Percentiles rank a stretch among this genome's conserved stretches.
phyloP scores from a whole-genome alignment of 31 red algal genomes.

The Odonthalia washingtoniensis region DNA sequence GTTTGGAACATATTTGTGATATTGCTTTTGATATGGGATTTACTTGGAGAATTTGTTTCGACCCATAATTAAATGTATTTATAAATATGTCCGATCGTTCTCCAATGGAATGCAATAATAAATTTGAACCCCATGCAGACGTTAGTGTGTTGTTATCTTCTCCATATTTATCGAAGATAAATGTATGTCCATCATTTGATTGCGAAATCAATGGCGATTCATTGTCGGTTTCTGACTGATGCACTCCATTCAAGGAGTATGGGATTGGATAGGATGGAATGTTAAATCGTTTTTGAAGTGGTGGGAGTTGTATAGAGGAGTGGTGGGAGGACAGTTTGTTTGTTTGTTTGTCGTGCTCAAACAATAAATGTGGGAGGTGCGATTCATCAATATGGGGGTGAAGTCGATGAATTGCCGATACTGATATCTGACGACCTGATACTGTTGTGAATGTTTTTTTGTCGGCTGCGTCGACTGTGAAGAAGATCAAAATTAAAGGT shows the following conservation, averaged over 20 bases:
- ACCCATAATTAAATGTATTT: neutral
- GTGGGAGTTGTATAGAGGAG: neutral
- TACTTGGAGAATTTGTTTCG: neutral
- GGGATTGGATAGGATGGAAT: neutral
- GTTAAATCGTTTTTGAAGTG: neutral
- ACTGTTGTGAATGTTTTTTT: neutral
- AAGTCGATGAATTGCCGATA: neutral
- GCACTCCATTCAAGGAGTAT: neutral
- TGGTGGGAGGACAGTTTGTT: neutral
- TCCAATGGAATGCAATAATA: neutral
- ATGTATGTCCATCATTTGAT: neutral
- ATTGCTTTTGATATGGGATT: neutral
- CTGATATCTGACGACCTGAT: neutral
- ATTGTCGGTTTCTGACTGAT: neutral
- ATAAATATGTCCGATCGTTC: neutral
- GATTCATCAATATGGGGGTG: neutral
- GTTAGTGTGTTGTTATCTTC: neutral
- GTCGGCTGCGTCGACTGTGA: too few relatives aligned
- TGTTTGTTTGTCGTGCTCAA: too few relatives aligned
- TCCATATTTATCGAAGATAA: neutral
- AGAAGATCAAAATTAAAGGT: too few relatives aligned
- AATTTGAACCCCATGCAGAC: neutral
- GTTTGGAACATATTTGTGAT: neutral
- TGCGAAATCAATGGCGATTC: neutral
- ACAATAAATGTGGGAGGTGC: neutral